Conservation (phyloP, 306 rosid genomes). For the Gillenia trifoliata region DNA sequence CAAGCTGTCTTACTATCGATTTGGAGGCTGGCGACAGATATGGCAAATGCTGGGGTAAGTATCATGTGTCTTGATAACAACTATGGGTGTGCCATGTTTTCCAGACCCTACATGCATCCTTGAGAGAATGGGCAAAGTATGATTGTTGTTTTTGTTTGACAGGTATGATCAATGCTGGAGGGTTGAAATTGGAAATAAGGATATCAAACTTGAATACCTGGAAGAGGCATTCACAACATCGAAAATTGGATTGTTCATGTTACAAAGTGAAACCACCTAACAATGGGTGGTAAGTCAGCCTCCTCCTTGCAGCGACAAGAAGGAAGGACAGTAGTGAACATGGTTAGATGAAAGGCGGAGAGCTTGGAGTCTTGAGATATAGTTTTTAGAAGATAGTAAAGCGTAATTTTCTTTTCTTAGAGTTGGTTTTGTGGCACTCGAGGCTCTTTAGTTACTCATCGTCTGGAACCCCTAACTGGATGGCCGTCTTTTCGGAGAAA, state of each 20-base stretch:
- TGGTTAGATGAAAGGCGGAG: constrained; percentile 19
- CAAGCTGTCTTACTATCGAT: constrained; percentile 89
- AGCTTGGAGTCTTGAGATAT: constrained; percentile 9
- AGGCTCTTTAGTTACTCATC: not conserved
- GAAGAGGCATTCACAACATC: constrained; percentile 98
- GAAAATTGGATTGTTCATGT: constrained; percentile 98
- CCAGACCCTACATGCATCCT: not conserved
- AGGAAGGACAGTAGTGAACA: constrained; percentile 1
- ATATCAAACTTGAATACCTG: constrained; percentile 86
- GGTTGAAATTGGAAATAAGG: constrained; percentile 97
- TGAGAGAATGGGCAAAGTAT: not conserved
- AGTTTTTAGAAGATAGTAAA: constrained; percentile 15
- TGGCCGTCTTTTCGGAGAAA: not conserved
- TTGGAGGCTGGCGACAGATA: constrained; percentile 96
- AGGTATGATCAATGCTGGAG: constrained; percentile 98
- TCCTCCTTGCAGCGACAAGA: not conserved
- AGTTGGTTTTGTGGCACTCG: constrained; percentile 14
- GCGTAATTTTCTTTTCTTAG: not conserved
- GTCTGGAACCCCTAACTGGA: not conserved
- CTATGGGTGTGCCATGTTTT: not conserved
- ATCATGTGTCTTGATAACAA: constrained; percentile 3
- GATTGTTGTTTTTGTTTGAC: not conserved
- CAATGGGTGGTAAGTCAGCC: constrained; percentile 68
- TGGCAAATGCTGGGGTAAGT: constrained; percentile 96
- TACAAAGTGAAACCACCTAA: constrained; percentile 98